Evolutionary conservation across 352 stramenopile species (phyloP).

Genomic region (Phytophthora tubulina): DNA sequence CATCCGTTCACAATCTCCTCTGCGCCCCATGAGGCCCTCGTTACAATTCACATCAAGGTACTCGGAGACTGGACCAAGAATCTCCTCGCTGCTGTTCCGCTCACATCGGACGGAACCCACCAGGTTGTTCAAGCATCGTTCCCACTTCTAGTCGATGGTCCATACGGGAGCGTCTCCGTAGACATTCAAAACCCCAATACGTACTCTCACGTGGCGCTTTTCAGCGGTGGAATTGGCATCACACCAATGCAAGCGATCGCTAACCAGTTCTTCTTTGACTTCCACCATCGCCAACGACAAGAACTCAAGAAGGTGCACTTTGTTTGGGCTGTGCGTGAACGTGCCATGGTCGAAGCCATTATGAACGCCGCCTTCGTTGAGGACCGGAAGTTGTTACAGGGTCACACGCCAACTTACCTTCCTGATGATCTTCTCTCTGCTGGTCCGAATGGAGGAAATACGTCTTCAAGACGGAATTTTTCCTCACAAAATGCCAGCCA

Average conservation of each 20-base stretch:
- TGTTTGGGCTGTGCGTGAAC: conserved; percentile 51
- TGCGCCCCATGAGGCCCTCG: conserved; percentile 56
- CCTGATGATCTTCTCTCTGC: conserved; percentile 16
- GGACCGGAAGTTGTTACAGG: conserved; percentile 2
- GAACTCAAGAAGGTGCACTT: conserved; percentile 48
- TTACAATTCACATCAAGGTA: conserved; percentile 65
- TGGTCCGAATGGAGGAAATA: conserved; percentile 12
- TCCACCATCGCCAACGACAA: background rate
- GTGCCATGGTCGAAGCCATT: conserved; percentile 43
- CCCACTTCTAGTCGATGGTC: conserved; percentile 49
- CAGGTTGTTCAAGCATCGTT: conserved; percentile 14
- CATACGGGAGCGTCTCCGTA: conserved; percentile 51
- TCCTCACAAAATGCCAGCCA: conserved; percentile 36
- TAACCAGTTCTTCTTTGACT: conserved; percentile 42
- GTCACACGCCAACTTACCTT: conserved; percentile 16
- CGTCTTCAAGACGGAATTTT: conserved; percentile 47
- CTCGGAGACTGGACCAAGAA: conserved; percentile 67
- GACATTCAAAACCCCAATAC: conserved; percentile 41
- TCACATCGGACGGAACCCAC: background rate
- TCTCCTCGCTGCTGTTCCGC: conserved; percentile 32
- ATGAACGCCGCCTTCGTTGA: conserved; percentile 22
- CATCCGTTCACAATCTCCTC: conserved; percentile 89
- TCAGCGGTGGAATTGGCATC: conserved; percentile 55
- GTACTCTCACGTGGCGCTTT: conserved; percentile 55
- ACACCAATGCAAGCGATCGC: conserved; percentile 52